These are phyloP conservation scores for Agaricus sinodeliciosus DNA, from an alignment of 768 basidiomycete species.

Conservation along the genomic window DNA sequence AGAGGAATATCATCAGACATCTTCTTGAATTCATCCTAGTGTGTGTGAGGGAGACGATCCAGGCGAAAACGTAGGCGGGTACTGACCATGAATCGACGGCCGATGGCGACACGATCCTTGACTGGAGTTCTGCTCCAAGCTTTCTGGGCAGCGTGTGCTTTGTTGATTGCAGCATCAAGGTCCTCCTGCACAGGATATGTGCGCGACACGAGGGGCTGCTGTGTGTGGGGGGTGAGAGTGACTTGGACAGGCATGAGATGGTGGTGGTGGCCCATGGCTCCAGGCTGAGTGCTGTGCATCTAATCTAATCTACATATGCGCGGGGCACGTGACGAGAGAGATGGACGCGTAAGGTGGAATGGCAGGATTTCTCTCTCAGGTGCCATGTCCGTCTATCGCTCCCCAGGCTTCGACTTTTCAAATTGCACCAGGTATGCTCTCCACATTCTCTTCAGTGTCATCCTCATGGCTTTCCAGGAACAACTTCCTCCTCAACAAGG, in stretches of 20 bases:
- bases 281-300: neutral
- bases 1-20: constrained; percentile 54
- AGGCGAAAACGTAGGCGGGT: neutral
- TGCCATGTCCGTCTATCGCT: constrained; percentile 37
- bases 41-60: neutral
- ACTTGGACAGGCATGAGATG: constrained; percentile 49
- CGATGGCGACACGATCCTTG: constrained; percentile 64
- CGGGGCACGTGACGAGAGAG: neutral
- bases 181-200: constrained; percentile 55
- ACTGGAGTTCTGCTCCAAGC: constrained; percentile 70
- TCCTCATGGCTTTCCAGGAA: constrained; percentile 40
- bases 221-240: constrained; percentile 79
- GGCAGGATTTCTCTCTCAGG: constrained; percentile 29
- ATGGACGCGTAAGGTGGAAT: constrained; percentile 8
- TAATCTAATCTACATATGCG: constrained; percentile 2
- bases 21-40: constrained; percentile 42
- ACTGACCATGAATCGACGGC: constrained; percentile 33
- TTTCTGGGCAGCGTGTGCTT: constrained; percentile 63
- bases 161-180: constrained; percentile 52
- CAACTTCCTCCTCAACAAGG: constrained; percentile 62
- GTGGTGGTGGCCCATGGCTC: constrained; percentile 9
- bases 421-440: constrained; percentile 56
- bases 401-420: constrained; percentile 72
- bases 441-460: neutral
- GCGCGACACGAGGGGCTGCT: constrained; percentile 60